Conservation (phyloP, 345 rosid species). For the Physaria fendleri region DNA sequence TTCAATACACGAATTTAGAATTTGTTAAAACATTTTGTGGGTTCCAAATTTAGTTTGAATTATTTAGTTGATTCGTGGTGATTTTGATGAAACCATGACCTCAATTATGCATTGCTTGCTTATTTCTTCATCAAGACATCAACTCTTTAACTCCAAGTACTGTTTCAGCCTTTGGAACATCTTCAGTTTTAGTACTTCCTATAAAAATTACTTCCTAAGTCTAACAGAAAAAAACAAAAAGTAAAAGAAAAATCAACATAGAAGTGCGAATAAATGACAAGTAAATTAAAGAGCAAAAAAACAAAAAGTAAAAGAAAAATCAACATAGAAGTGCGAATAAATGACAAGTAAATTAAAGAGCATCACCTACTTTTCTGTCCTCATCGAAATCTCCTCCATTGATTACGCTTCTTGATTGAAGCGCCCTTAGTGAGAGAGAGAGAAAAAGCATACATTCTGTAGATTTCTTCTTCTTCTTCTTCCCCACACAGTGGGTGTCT, state of each 20-base stretch:
- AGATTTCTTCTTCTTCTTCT: conserved; percentile 8
- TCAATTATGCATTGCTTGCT: too few species aligned
- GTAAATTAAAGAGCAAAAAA: neutral
- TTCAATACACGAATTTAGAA: too few species aligned
- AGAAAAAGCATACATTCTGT: neutral
- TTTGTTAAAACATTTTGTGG: too few species aligned
- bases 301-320: neutral
- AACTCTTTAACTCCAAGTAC: too few species aligned
- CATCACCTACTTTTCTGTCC: neutral
- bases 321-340: neutral
- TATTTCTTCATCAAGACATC: too few species aligned
- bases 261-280: neutral
- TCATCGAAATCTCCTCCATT: conserved; percentile 4
- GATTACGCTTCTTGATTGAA: conserved; percentile 12
- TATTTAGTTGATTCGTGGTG: too few species aligned
- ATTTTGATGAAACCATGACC: too few species aligned
- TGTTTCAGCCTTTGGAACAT: too few species aligned
- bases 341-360: neutral
- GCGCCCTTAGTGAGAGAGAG: neutral
- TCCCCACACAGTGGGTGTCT: conserved; percentile 5
- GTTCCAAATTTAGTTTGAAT: too few species aligned
- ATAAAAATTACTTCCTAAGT: too few species aligned
- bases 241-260: neutral
- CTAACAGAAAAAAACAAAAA: neutral
- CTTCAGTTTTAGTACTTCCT: too few species aligned